phyloP scores from a whole-genome alignment of 257 asterid species.

The Solanum chilense region DNA sequence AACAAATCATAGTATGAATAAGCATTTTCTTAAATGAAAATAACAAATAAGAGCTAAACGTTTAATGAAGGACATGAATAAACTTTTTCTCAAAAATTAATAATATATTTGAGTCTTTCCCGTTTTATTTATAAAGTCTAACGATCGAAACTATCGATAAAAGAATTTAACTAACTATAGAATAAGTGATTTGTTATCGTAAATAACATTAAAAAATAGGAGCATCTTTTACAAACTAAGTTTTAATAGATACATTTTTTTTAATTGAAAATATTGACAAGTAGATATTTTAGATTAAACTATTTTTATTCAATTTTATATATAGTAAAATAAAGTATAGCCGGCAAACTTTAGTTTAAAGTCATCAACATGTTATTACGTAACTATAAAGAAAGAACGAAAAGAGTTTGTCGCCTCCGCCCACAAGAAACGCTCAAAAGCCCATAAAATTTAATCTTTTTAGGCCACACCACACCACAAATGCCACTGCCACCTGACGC shows the following conservation, averaged over 20 bases:
- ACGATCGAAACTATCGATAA: too few relatives aligned
- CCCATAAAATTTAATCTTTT: background rate
- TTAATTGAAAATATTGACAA: too few relatives aligned
- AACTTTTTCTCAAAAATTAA: rapidly evolving
- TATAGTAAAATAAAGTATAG: background rate
- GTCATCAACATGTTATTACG: background rate
- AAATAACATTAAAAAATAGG: too few relatives aligned
- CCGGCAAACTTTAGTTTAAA: background rate
- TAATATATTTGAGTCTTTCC: rapidly evolving
- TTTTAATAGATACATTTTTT: too few relatives aligned
- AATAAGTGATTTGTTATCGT: too few relatives aligned
- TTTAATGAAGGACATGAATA: rapidly evolving
- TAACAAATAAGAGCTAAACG: rapidly evolving
- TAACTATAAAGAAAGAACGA: background rate
- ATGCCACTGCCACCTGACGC: background rate
- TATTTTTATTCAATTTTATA: background rate
- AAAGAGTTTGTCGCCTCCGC: background rate
- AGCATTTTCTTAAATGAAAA: too few relatives aligned
- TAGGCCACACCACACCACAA: background rate
- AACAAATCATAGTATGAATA: too few relatives aligned
- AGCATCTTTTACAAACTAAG: too few relatives aligned
- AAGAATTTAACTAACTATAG: too few relatives aligned
- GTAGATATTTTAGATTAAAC: too few relatives aligned
- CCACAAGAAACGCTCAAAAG: background rate
- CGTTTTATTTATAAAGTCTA: rapidly evolving